Evolutionary conservation across 2,329 filamentous ascomycete species (phyloP), one percentile per base, ranked within the genome.

Genomic region (Drechslerella coelobrocha): DNA sequence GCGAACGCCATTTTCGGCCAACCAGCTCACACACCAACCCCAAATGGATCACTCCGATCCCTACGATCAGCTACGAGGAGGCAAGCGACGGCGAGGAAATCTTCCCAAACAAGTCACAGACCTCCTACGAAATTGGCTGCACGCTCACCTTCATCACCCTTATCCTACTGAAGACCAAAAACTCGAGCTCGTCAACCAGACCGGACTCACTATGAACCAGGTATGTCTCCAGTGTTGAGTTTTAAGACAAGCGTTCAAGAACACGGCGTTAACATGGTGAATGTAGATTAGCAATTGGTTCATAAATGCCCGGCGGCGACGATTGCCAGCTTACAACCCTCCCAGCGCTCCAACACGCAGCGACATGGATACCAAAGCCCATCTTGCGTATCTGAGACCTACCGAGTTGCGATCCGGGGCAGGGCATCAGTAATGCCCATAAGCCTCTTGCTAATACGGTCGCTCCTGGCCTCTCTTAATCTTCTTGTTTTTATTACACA

Each of bases 101-200:
- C 82, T 96, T 2, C 92, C 92, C n/a, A 95, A 95, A 77, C 89
- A 92, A 60, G 90, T 91, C 0, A 96, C 91, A 0, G 89, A 92
- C 77, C 88, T 90, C 74, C 82, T 96, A 41, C 86, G 89, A 59
- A 82, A 85, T 0, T 96, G 92, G 92, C 92, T 95, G 74, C 80
- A 87, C 55, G 83, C 83, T n/a, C 89, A 94, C 78, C 79, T 92
- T 6, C 83, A 87, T 69, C 91, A 94, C 76, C 91, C 91, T 0
- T 96, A 96, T 77, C 91, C 91, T 0, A 92, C 87, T 2, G 90
- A 95, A 78, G 90, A 95, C 73, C 89, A 95, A 80, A 95, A 96
- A 79, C 86, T 92, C 77, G 85, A 89, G 68, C 83, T 96, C 51
- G 91, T 92, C 83, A 84, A 84, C 50, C 82, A 86, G 76, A 96